Percentiles rank a stretch among this genome's conserved stretches.
phyloP scores from a whole-genome alignment of 139 green algal species.

The Chlamydomonas sphaeroides region DNA sequence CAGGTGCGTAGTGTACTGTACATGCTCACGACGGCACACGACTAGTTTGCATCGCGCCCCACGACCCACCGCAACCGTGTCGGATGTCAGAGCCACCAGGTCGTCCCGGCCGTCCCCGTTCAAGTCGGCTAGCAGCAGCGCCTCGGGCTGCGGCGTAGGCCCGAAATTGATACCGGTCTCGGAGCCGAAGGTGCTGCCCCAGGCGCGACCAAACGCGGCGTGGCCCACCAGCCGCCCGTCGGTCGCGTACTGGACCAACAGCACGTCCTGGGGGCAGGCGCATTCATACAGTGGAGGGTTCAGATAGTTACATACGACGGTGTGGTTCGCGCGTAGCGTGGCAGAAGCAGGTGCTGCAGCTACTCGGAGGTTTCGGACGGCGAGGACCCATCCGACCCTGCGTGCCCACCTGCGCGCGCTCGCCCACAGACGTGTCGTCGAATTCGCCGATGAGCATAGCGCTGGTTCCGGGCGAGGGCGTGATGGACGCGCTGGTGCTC shows the following conservation, averaged over 20 bases:
- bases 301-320: too few species aligned
- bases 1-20: too few species aligned
- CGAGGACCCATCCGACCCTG: too few species aligned
- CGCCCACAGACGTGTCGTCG: background rate
- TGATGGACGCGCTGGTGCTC: background rate
- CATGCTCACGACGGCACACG: too few species aligned
- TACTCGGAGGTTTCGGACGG: too few species aligned
- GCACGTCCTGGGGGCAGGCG: background rate
- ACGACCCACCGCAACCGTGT: too few species aligned
- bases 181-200: background rate
- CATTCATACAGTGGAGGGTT: too few species aligned
- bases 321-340: too few species aligned
- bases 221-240: background rate
- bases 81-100: background rate
- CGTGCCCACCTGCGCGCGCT: background rate
- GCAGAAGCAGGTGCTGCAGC: too few species aligned
- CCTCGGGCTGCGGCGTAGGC: too few species aligned
- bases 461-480: background rate
- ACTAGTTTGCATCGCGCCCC: too few species aligned
- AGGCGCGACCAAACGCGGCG: background rate
- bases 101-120: background rate
- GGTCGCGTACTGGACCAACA: background rate
- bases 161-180: background rate
- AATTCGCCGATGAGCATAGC: background rate
- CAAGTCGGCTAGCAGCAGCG: background rate